Base-by-base conservation (phyloP, 2,329 filamentous ascomycete genomes). In the Cephalotrichum gorgonifer region DNA sequence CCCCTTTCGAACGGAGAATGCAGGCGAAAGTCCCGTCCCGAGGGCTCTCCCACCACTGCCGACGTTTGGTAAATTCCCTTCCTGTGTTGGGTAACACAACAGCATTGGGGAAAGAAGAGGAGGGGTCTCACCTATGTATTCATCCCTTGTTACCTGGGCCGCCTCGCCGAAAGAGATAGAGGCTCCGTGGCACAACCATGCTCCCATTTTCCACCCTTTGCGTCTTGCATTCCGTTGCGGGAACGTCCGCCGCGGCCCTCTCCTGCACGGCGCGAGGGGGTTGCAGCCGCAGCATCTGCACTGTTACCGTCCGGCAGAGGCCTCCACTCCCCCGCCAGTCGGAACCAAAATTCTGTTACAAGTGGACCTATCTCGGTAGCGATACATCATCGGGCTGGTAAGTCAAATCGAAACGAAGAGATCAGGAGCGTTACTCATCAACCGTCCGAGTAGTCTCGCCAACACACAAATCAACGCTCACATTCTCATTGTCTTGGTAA, bases 211-310 rank as follows among this genome's bases (percentile, higher is more conserved):
- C 33, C 17, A 17, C n/a, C 30, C 25, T n/a, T 33, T 27, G 22
- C 45, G 31, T 41, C 25, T 20, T 26, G 25, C 45, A 38, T 47
- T 23, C 33, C 35, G 28, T 47, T 27, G 45, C 45, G 33, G 45
- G 45, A 47, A 39, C 23, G 45, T 47, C 45, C 45, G 45, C 33
- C 31, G 23, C 33, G 22, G 20, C n/a, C 23, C 11, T 47, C 9
- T 27, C 22, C 45, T 47, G 45, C 45, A 25, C 45, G 33, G 30
- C 31, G 22, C n/a, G 23, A 41, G 31, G 33, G 17, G 27, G 23
- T 31, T 27, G 33, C 45, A 41, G 22, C n/a, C 2, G 23, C 45
- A 22, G 11, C 17, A 14, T 46, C 44, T 46, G 44, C 44, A 46
- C 20, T 46, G 44, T 23, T 26, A 47, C 45, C 33, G 27, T 28